Evolutionary conservation across 805 yeast species (phyloP).

Genomic region (Barnettozyma salicaria): DNA sequence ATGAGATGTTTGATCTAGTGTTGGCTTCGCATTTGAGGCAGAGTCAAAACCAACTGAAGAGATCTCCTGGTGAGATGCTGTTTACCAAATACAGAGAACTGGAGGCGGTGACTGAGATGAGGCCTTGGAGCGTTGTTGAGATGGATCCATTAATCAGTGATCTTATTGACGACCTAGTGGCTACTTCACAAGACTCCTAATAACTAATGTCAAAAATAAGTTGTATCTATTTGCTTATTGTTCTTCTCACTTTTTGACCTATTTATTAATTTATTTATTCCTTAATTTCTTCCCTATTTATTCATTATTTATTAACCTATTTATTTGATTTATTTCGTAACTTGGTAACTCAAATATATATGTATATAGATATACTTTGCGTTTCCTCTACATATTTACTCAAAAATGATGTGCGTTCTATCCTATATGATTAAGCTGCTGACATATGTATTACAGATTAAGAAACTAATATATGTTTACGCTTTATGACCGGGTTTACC

Average conservation of each 20-base stretch:
- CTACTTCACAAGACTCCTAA: too few relatives aligned
- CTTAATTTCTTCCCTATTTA: neutral
- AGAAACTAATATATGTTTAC: too few relatives aligned
- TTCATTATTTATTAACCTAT: too few relatives aligned
- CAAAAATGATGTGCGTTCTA: neutral
- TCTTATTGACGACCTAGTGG: constrained; percentile 1
- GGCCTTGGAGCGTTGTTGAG: constrained; percentile 7
- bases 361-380: neutral
- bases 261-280: neutral
- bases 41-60: neutral
- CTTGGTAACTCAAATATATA: neutral
- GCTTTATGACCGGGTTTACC: too few relatives aligned
- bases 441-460: too few relatives aligned
- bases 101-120: constrained; percentile 3
- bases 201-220: too few relatives aligned
- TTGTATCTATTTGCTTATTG: neutral
- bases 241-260: too few relatives aligned
- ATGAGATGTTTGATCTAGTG: constrained; percentile 4
- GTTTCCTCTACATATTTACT: neutral
- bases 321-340: neutral
- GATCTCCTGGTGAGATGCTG: neutral
- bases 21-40: constrained; percentile 4
- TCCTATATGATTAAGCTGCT: too few relatives aligned
- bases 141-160: neutral
- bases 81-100: constrained; percentile 2